Evolutionary conservation across 345 rosid genomes (phyloP), one percentile per base, ranked within the genome.

Genomic region (Melaleuca quinquenervia): DNA sequence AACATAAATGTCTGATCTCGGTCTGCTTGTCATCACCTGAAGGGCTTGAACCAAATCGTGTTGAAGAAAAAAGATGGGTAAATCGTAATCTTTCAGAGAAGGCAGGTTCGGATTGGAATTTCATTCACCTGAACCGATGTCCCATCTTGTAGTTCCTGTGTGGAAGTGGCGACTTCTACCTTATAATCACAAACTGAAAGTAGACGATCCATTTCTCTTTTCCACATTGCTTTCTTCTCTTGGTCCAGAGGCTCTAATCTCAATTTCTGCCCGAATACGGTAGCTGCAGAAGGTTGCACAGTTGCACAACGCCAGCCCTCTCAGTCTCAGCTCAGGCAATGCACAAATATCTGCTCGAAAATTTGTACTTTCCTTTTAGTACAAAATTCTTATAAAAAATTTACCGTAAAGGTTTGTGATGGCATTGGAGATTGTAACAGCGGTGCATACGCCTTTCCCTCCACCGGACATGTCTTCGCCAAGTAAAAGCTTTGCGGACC

Each of bases 391-490:
- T 41, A 41, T 41, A 50, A 21, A n/a, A 16, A 51, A 56, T n/a
- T 52, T 94, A 97, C 99, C 99, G 76, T 96, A 97, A 70, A 97
- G 98, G 91, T 97, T 97, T 80, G 99, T 96, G 44, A 97, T 92
- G 88, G 99, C 87, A 88, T 97, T 97, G 54, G 98, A 97, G 93
- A 97, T 95, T 36, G 99, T 92, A 22, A 93, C 91, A 5, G 99
- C 97, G 15, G 99, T 94, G 88, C 94, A 94, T 84, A 95, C 99
- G 76, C 99, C 98, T 95, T 95, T 94, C 24, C 99, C 99, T 85
- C 95, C 88, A 82, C 98, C 98, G 45, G 99, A 97, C 99, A 97
- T 97, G 90, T 97, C 99, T 90, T 96, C 98, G 29, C 99, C 99
- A 5, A 96, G 93, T 89, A 97, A 87, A 86, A 97, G 95, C 92